These are phyloP conservation scores for Fusarium tricinctum DNA, from an alignment of 2,329 filamentous ascomycete genomes.

Conservation along the genomic window DNA sequence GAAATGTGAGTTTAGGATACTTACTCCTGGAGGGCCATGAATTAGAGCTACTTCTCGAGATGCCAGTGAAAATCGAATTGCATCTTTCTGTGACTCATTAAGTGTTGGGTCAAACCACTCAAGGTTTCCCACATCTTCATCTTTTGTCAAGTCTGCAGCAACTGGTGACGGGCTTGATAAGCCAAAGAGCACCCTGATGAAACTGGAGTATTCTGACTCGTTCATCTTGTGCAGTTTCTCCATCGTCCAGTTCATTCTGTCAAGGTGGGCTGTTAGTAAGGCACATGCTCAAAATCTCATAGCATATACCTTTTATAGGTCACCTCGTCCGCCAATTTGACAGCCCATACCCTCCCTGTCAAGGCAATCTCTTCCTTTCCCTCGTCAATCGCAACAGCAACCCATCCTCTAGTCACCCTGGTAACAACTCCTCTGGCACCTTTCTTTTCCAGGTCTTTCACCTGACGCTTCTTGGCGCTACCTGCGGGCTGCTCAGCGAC, in stretches of 20 bases:
- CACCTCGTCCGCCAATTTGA: constrained; percentile 77
- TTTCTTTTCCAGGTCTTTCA: constrained; percentile 76
- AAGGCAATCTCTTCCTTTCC: constrained; percentile 65
- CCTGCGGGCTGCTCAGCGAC: constrained; percentile 82
- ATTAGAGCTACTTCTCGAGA: constrained; percentile 88
- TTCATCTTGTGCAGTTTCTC: constrained; percentile 69
- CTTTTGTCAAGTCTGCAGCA: constrained; percentile 56
- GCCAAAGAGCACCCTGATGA: constrained; percentile 75
- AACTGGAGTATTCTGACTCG: constrained; percentile 69
- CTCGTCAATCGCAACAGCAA: constrained; percentile 79
- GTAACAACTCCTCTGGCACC: constrained; percentile 80
- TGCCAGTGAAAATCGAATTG: constrained; percentile 84
- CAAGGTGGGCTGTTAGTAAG: not conserved
- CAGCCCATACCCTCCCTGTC: constrained; percentile 70
- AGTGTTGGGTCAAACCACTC: constrained; percentile 73
- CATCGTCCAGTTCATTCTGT: constrained; percentile 75
- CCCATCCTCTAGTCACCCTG: constrained; percentile 68
- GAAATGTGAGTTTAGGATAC: constrained; percentile 43
- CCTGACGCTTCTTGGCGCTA: constrained; percentile 78
- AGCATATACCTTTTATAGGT: constrained; percentile 68
- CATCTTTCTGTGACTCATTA: constrained; percentile 77
- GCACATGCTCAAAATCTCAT: not conserved
- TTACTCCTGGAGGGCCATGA: constrained; percentile 88
- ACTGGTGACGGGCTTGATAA: constrained; percentile 66
- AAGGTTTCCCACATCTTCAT: constrained; percentile 62